Evolutionary conservation across 495 filamentous ascomycete species (phyloP).

Genomic region (Tuber umbilicatum): DNA sequence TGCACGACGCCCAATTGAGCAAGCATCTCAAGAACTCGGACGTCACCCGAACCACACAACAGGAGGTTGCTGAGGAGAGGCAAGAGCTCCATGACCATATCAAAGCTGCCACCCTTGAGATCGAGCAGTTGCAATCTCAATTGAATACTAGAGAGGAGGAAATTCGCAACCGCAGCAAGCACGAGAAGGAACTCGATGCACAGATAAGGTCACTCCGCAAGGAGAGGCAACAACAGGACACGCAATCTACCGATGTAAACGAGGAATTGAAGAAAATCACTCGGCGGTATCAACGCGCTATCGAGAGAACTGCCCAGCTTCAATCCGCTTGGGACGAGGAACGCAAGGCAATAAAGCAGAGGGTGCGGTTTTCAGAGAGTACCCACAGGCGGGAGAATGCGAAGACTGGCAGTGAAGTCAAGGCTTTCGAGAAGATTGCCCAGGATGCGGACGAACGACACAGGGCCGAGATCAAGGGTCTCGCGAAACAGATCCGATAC

Average conservation of each 20-base stretch:
- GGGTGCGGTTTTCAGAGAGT: constrained; percentile 47
- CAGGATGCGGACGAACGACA: constrained; percentile 55
- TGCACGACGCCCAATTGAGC: constrained; percentile 52
- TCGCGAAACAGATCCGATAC: constrained; percentile 85
- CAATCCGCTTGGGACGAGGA: constrained; percentile 49
- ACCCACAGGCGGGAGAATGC: constrained; percentile 30
- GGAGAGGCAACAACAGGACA: constrained; percentile 51
- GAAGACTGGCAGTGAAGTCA: constrained; percentile 47
- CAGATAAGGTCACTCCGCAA: constrained; percentile 55
- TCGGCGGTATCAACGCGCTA: constrained; percentile 49
- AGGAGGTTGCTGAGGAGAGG: constrained; percentile 54
- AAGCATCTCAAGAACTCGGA: constrained; percentile 42
- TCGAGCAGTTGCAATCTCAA: constrained; percentile 58
- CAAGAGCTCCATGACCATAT: constrained; percentile 60
- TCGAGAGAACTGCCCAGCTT: constrained; percentile 49
- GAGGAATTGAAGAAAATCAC: constrained; percentile 54
- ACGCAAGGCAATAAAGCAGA: constrained; percentile 45
- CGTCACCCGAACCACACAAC: constrained; percentile 42
- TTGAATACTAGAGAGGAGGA: constrained; percentile 51
- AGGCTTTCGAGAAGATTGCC: constrained; percentile 45
- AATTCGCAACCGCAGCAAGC: constrained; percentile 42
- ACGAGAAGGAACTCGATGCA: constrained; percentile 52
- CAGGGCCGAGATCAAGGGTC: constrained; percentile 70
- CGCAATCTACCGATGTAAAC: constrained; percentile 48
- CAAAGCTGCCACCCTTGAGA: constrained; percentile 60